Percentiles rank a stretch among this genome's conserved stretches.
Evolutionary conservation across 2,329 filamentous ascomycete species (phyloP).

Genomic region (Fusarium staphyleae): DNA sequence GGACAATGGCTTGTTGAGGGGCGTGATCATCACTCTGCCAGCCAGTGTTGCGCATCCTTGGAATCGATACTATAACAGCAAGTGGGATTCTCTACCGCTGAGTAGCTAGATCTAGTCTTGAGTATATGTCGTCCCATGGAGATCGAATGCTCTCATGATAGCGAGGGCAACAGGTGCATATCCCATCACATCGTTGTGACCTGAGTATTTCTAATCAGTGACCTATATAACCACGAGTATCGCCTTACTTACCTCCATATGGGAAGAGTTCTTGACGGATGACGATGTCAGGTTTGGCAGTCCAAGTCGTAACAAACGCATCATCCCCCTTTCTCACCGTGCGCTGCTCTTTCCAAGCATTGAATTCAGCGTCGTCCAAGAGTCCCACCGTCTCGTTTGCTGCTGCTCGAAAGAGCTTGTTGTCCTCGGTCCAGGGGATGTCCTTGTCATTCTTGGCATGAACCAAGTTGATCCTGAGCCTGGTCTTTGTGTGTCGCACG

Average conservation of each 20-base stretch:
- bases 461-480: constrained; percentile 73
- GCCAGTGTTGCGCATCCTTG: too few relatives aligned
- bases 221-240: background rate
- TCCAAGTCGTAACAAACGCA: constrained; percentile 58
- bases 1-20: constrained; percentile 18
- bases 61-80: background rate
- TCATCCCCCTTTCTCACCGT: constrained; percentile 54
- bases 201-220: constrained; percentile 48
- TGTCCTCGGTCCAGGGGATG: constrained; percentile 77
- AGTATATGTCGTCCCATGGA: constrained; percentile 43
- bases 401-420: constrained; percentile 67
- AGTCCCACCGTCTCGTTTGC: constrained; percentile 57
- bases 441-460: constrained; percentile 84
- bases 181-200: constrained; percentile 74
- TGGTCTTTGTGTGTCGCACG: constrained; percentile 58
- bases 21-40: background rate
- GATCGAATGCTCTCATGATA: constrained; percentile 69
- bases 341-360: constrained; percentile 54
- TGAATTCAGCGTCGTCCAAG: constrained; percentile 49
- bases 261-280: constrained; percentile 63
- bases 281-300: constrained; percentile 53
- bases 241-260: constrained; percentile 58
- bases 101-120: constrained; percentile 10
- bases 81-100: background rate
- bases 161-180: constrained; percentile 70